Base-by-base conservation (phyloP, 768 basidiomycete species). In the Solioccasus polychromus region DNA sequence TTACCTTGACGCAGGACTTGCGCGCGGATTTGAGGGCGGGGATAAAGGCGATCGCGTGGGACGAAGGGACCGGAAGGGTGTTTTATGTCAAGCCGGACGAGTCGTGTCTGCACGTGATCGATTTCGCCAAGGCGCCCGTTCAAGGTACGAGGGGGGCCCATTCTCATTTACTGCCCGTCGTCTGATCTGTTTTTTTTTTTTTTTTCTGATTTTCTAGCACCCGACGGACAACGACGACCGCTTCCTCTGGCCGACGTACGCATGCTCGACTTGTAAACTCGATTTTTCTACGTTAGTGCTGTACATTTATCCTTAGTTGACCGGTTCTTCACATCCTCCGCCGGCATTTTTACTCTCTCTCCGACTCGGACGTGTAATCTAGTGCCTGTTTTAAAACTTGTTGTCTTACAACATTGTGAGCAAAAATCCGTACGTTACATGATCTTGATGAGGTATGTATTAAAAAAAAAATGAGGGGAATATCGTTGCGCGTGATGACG, bases 61-160 rank as follows among this genome's bases (percentile, higher is more conserved):
- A 87, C 49, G 83, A 86, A 59, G 68, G 72, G 19, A 78, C 77
- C 11, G 83, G 83, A 4, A 70, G 82, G 30, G 68, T 85, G 12
- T 77, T 78, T 52, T 63, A 83, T 7, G 75, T 76, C 35, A 66
- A 70, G 25, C 69, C 69, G 11, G 54, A 71, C 8, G 72, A 71
- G 23, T 43, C 64, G 4, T 48, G 61, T 12, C 66, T 83, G 34
- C 61, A 68, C 25, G 69, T 83, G 26, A 55, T 77, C 45, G 81
- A 83, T 54, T 75, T 77, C 38, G 73, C 74, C 7, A 54, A 59
- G 37, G 61, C 63, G 6, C 70, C 68, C 2, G 45, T 55, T 11
- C 59, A 64, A 53, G 63, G 71, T 72, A 37, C 26, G 64, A 45
- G 28, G 28, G 12, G n/a, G n/a, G n/a, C n/a, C n/a, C n/a, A n/a